phyloP scores from a whole-genome alignment of 768 basidiomycete genomes.

The Mycena galericulata region DNA sequence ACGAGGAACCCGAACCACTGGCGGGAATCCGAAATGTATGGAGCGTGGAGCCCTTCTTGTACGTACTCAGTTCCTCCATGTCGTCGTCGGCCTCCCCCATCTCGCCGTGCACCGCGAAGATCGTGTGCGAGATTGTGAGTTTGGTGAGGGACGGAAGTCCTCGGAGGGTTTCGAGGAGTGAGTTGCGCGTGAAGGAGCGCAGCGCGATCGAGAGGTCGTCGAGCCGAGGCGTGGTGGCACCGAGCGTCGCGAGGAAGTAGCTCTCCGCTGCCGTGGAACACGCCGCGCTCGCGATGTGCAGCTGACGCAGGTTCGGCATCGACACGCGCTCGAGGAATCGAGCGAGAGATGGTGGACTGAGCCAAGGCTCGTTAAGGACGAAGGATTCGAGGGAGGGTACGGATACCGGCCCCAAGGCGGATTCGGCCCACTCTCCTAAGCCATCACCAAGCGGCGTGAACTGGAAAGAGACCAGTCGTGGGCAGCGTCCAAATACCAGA shows the following conservation, averaged over 20 bases:
- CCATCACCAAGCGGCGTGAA: too few relatives aligned
- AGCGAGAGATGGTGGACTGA: background rate
- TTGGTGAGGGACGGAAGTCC: background rate
- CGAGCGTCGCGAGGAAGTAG: conserved; percentile 2
- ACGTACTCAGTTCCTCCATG: too few relatives aligned
- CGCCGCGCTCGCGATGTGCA: background rate
- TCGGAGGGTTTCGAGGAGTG: background rate
- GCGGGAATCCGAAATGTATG: too few relatives aligned
- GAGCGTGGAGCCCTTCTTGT: too few relatives aligned
- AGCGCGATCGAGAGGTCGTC: background rate
- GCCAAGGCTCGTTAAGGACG: background rate
- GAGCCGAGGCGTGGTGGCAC: background rate
- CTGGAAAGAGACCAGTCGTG: conserved; percentile 3
- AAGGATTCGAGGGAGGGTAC: conserved; percentile 7
- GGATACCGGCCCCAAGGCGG: background rate
- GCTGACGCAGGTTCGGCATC: background rate
- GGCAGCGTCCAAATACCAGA: background rate
- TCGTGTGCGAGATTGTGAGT: too few relatives aligned
- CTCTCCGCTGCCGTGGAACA: background rate
- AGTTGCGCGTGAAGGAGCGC: background rate
- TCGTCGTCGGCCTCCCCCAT: too few relatives aligned
- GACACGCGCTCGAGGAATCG: background rate
- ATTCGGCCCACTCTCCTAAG: background rate
- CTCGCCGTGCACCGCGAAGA: too few relatives aligned
- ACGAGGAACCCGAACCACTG: too few relatives aligned